A percentile compares a stretch with the other conserved stretches of the same genome.
phyloP scores from a whole-genome alignment of 192 early-diverging fungal genomes.

The Chytriomyces hyalinus region DNA sequence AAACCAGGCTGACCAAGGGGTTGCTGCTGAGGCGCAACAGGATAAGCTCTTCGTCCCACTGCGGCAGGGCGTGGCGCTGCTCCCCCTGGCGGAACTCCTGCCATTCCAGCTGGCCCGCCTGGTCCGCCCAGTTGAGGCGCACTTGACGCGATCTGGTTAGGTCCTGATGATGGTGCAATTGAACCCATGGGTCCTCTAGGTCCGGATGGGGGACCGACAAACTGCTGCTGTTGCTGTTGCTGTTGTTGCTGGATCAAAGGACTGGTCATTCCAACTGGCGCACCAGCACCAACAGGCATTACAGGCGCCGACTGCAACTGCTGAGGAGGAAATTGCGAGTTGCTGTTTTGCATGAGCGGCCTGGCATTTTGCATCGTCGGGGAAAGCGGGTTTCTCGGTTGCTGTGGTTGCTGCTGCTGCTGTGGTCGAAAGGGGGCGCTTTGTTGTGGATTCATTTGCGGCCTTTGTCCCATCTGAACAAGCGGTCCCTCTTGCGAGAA shows the following conservation, averaged over 20 bases:
- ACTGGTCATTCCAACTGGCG: too few relatives aligned
- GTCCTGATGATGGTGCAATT: too few relatives aligned
- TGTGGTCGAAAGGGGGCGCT: not conserved
- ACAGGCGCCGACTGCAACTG: not conserved
- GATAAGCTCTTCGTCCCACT: slow-evolving; percentile 16
- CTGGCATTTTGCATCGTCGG: not conserved
- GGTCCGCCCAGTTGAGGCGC: not conserved
- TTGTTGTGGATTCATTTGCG: not conserved
- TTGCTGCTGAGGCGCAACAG: slow-evolving; percentile 7
- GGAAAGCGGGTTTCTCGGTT: not conserved
- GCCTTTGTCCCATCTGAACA: not conserved
- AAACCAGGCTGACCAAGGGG: slow-evolving; percentile 42
- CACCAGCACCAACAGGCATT: too few relatives aligned
- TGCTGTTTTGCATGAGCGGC: not conserved
- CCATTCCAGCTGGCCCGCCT: not conserved
- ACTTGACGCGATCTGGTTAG: not conserved
- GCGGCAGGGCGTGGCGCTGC: not conserved
- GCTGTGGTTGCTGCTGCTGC: slow-evolving; percentile 11
- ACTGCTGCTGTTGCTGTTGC: not conserved
- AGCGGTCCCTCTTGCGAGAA: not conserved
- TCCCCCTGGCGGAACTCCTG: not conserved
- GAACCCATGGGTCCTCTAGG: too few relatives aligned
- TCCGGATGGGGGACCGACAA: not conserved
- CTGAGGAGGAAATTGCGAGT: not conserved
- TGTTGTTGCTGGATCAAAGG: not conserved